phyloP scores from a whole-genome alignment of 108 stramenopile species.

The Cylindrotheca fusiformis region DNA sequence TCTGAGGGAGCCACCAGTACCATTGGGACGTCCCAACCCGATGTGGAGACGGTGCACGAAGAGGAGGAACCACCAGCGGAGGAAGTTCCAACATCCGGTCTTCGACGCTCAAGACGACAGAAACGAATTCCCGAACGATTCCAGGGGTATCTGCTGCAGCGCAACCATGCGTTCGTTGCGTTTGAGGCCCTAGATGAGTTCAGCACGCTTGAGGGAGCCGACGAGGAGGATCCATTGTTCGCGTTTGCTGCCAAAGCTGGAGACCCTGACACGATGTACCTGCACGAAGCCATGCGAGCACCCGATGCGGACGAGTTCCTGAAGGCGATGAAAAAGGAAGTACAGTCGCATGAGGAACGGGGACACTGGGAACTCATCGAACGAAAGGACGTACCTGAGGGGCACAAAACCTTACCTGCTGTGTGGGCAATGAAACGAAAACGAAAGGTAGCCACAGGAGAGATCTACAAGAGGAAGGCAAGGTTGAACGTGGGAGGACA shows the following conservation, averaged over 20 bases:
- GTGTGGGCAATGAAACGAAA: slow-evolving; percentile 56
- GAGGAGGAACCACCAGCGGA: neutral
- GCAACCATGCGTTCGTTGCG: too few relatives aligned
- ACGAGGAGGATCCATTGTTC: neutral
- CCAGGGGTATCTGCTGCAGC: neutral
- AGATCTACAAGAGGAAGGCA: slow-evolving; percentile 10
- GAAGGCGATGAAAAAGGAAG: slow-evolving; percentile 21
- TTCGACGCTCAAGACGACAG: neutral
- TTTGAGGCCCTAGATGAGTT: too few relatives aligned
- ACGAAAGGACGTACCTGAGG: slow-evolving; percentile 21
- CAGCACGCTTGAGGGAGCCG: neutral
- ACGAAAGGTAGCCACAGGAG: slow-evolving; percentile 27
- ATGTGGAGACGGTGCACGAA: too few relatives aligned
- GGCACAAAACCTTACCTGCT: slow-evolving; percentile 28
- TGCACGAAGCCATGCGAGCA: slow-evolving; percentile 28
- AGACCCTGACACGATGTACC: slow-evolving; percentile 39
- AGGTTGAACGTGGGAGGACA: neutral
- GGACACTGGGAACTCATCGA: slow-evolving; percentile 22
- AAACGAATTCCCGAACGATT: neutral
- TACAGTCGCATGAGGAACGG: slow-evolving; percentile 8
- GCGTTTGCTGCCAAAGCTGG: slow-evolving; percentile 4
- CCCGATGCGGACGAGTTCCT: slow-evolving; percentile 19
- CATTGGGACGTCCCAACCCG: too few relatives aligned
- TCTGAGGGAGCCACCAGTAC: too few relatives aligned
- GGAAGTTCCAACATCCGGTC: neutral